A percentile compares a stretch with the other conserved stretches of the same genome.
Conservation (phyloP, 257 asterid species). For the Solanum rostratum region DNA sequence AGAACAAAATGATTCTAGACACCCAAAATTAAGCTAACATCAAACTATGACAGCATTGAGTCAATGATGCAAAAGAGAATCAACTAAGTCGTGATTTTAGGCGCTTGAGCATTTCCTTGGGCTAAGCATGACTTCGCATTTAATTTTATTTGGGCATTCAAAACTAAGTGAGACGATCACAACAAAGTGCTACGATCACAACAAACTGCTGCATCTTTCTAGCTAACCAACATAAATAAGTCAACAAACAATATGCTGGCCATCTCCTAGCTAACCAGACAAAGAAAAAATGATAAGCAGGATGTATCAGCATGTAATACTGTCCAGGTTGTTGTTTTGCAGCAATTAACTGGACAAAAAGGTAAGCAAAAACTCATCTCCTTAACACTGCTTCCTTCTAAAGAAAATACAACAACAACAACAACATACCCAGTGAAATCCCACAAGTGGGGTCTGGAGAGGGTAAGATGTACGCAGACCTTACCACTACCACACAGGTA, state of each 20-base stretch:
- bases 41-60: neutral
- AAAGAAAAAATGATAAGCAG: neutral
- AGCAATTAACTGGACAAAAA: neutral
- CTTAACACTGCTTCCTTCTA: neutral
- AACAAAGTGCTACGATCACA: too few relatives aligned
- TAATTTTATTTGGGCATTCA: neutral
- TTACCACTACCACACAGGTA: too few relatives aligned
- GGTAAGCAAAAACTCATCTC: neutral
- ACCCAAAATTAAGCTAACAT: too few relatives aligned
- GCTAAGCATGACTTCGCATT: neutral
- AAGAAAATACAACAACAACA: neutral
- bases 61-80: neutral
- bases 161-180: neutral
- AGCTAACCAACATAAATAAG: too few relatives aligned
- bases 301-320: neutral
- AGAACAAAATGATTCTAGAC: too few relatives aligned
- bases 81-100: neutral
- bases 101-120: neutral
- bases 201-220: neutral
- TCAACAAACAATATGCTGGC: too few relatives aligned
- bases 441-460: too few relatives aligned
- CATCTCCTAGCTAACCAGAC: neutral
- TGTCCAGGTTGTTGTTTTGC: neutral
- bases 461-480: too few relatives aligned
- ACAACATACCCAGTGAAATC: too few relatives aligned